Percentiles rank a stretch among this genome's conserved stretches.
phyloP scores from a whole-genome alignment of 306 rosid species.

The Casuarina equisetifolia region DNA sequence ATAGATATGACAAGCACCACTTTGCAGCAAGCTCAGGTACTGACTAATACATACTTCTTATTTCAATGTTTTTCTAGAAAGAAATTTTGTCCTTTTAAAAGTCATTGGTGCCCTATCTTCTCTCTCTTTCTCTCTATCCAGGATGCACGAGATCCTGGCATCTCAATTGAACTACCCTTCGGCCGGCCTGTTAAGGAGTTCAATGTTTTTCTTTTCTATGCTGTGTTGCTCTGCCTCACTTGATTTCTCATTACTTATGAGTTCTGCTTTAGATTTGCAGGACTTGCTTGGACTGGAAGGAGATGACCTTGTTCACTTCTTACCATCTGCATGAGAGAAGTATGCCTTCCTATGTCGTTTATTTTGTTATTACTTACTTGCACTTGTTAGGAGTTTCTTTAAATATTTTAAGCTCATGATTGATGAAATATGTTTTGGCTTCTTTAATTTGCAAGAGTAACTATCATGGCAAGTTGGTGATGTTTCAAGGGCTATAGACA shows the following conservation, averaged over 20 bases:
- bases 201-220: slow-evolving; percentile 65
- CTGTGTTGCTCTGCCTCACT: slow-evolving; percentile 49
- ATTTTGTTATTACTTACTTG: slow-evolving; percentile 14
- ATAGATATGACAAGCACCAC: slow-evolving; percentile 85
- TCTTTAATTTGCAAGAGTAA: neutral
- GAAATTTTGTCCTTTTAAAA: slow-evolving; percentile 19
- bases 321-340: slow-evolving; percentile 67
- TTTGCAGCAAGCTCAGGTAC: slow-evolving; percentile 82
- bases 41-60: slow-evolving; percentile 29
- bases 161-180: slow-evolving; percentile 85
- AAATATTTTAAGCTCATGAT: neutral
- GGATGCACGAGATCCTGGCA: slow-evolving; percentile 95
- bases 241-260: slow-evolving; percentile 19
- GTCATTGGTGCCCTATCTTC: slow-evolving; percentile 15
- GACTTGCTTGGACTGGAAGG: slow-evolving; percentile 77
- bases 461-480: neutral
- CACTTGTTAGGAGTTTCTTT: slow-evolving; percentile 7
- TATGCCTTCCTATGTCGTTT: slow-evolving; percentile 35
- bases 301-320: slow-evolving; percentile 61
- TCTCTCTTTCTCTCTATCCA: slow-evolving; percentile 16
- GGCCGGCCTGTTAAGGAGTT: slow-evolving; percentile 54
- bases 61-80: slow-evolving; percentile 13
- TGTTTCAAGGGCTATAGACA: neutral
- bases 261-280: slow-evolving; percentile 36
- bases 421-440: neutral